Percentiles rank a stretch among this genome's conserved stretches.
Evolutionary conservation across 345 rosid species (phyloP).

Genomic region (Luvunga scandens): DNA sequence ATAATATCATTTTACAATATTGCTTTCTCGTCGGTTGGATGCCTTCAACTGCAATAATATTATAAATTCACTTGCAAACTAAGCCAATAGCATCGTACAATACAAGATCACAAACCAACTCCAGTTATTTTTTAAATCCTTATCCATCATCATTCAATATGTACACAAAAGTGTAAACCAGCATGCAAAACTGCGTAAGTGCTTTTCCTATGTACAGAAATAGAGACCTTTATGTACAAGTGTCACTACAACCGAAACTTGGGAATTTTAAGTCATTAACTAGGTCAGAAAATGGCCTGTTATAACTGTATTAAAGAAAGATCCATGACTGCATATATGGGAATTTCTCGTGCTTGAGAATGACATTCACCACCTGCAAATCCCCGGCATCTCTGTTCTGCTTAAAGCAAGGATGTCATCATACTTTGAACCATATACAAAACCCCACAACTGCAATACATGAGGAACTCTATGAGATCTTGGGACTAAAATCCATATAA

Average conservation of each 20-base stretch:
- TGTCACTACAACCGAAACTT: not conserved
- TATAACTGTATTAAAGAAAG: not conserved
- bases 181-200: not conserved
- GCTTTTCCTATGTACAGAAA: slow-evolving; percentile 14
- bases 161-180: slow-evolving; percentile 1
- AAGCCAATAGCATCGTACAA: not conserved
- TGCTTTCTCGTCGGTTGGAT: not conserved
- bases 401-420: slow-evolving; percentile 78
- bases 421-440: slow-evolving; percentile 74
- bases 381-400: slow-evolving; percentile 65
- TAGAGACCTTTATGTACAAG: slow-evolving; percentile 10
- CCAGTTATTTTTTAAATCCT: not conserved
- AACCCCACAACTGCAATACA: slow-evolving; percentile 80
- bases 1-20: not conserved
- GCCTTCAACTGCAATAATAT: too few species aligned
- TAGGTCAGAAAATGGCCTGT: not conserved
- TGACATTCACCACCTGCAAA: slow-evolving; percentile 63
- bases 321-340: not conserved
- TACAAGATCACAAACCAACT: not conserved
- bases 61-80: not conserved
- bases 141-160: not conserved
- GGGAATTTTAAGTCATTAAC: not conserved
- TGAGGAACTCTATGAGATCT: not conserved
- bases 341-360: not conserved
- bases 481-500: not conserved